Evolutionary conservation across 176 grass and related monocot species (phyloP).

Genomic region (Panicum miliaceum): DNA sequence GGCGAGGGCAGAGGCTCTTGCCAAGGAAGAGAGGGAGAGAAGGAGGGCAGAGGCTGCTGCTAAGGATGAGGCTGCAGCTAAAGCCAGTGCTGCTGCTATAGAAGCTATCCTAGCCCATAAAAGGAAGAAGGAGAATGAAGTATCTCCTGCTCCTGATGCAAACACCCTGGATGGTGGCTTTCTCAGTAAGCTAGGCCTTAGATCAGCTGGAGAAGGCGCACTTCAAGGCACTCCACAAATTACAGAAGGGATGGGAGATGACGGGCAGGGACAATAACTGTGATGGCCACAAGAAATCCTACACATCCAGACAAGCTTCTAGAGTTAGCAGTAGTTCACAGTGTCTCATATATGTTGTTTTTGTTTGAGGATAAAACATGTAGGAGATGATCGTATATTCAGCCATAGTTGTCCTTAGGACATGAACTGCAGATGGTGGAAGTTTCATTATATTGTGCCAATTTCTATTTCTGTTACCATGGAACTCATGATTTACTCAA

Average conservation of each 20-base stretch:
- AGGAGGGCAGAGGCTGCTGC: conserved; percentile 64
- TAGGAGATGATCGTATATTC: too few species aligned
- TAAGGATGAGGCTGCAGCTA: conserved; percentile 73
- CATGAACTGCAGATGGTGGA: too few species aligned
- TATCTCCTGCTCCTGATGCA: conserved; percentile 9
- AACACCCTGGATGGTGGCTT: conserved; percentile 31
- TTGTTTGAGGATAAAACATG: too few species aligned
- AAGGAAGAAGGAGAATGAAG: conserved; percentile 57
- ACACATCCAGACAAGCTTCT: background rate
- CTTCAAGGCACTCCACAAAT: conserved; percentile 11
- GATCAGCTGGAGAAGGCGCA: conserved; percentile 26
- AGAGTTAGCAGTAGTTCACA: too few species aligned
- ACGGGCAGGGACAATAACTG: background rate
- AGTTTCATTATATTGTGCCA: too few species aligned
- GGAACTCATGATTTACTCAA: too few species aligned
- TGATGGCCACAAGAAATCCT: background rate
- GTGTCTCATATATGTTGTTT: too few species aligned
- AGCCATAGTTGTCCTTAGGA: too few species aligned
- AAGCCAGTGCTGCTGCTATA: conserved; percentile 62
- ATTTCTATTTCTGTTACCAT: too few species aligned
- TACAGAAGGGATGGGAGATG: background rate
- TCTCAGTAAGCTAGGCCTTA: conserved; percentile 47
- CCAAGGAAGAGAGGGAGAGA: conserved; percentile 71
- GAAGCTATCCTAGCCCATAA: conserved; percentile 43
- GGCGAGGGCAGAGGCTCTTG: conserved; percentile 60